Percentiles rank a stretch among this genome's conserved stretches.
These are phyloP conservation scores for Candida adriatica DNA, from an alignment of 805 yeast genomes.

Conservation along the genomic window DNA sequence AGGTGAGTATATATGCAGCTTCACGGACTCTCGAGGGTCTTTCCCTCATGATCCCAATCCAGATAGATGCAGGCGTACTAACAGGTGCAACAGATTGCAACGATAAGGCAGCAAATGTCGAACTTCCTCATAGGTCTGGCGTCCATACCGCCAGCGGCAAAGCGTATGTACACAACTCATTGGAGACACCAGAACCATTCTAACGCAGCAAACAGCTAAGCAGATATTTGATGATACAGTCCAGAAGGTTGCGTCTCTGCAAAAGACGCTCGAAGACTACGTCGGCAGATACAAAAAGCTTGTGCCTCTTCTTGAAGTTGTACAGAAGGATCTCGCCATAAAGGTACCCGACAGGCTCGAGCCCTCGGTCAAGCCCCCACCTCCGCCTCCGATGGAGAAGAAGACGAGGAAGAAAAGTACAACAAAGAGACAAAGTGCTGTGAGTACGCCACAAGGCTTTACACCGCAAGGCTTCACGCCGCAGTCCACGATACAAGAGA, in stretches of 20 bases:
- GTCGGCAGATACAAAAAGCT: constrained; percentile 39
- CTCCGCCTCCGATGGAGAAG: constrained; percentile 4
- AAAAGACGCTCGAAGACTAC: constrained; percentile 36
- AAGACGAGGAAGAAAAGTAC: constrained; percentile 18
- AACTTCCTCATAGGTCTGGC: constrained; percentile 29
- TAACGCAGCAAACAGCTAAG: constrained; percentile 16
- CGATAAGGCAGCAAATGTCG: constrained; percentile 34
- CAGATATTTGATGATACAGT: constrained; percentile 26
- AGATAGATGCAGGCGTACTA: neutral
- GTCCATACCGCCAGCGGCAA: constrained; percentile 30
- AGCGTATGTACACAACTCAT: constrained; percentile 15
- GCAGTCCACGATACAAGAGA: constrained; percentile 10
- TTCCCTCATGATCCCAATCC: neutral
- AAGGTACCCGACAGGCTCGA: constrained; percentile 58
- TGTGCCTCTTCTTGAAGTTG: constrained; percentile 39
- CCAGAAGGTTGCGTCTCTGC: constrained; percentile 28
- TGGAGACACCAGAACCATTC: no score
- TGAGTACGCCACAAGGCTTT: constrained; percentile 8
- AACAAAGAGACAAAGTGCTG: constrained; percentile 15
- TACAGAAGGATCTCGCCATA: constrained; percentile 41
- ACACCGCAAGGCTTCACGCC: constrained; percentile 12
- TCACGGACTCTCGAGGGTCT: no score
- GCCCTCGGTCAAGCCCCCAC: constrained; percentile 55
- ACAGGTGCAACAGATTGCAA: constrained; percentile 15
- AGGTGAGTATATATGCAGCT: no score